These are phyloP conservation scores for Microbotryomycetes sp. DNA, from an alignment of 1,284 basidiomycete species.

Conservation along the genomic window DNA sequence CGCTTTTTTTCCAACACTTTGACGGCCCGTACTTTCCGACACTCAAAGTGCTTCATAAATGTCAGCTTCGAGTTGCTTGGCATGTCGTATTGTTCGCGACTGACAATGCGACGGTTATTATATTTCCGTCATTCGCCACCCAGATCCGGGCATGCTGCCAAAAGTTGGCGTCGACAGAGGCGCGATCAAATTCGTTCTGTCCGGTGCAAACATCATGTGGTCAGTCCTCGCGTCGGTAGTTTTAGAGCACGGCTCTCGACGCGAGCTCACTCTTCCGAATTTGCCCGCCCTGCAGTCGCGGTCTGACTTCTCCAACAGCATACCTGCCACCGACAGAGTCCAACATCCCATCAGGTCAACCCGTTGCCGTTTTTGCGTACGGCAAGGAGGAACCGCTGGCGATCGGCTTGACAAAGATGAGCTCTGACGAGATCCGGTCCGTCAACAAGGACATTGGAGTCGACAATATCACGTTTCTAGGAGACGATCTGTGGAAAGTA, in stretches of 20 bases:
- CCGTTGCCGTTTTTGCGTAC: slow-evolving; percentile 85
- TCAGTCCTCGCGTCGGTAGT: slow-evolving; percentile 10
- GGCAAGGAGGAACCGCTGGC: slow-evolving; percentile 92
- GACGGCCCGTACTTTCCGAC: slow-evolving; percentile 90
- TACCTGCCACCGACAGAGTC: slow-evolving; percentile 67
- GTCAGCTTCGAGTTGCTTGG: slow-evolving; percentile 48
- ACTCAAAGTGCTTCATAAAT: slow-evolving; percentile 80
- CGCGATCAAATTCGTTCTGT: slow-evolving; percentile 93
- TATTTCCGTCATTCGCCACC: background rate
- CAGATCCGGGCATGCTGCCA: slow-evolving; percentile 85
- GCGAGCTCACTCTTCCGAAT: background rate
- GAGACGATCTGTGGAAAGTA: slow-evolving; percentile 82
- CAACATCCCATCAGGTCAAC: slow-evolving; percentile 58
- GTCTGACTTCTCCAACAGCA: slow-evolving; percentile 85
- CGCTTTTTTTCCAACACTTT: slow-evolving; percentile 94
- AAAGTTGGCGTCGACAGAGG: slow-evolving; percentile 88
- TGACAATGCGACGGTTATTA: background rate
- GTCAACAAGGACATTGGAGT: slow-evolving; percentile 87
- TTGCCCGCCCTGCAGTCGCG: slow-evolving; percentile 49
- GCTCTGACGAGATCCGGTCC: slow-evolving; percentile 80
- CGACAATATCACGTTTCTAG: slow-evolving; percentile 74
- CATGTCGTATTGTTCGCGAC: background rate
- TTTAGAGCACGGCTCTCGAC: background rate
- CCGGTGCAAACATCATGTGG: slow-evolving; percentile 49
- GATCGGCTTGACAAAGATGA: slow-evolving; percentile 74